A percentile compares a stretch with the other conserved stretches of the same genome.
These are phyloP conservation scores for Tieghemostelium lacteum DNA, from an alignment of 78 protist genomes.

Conservation along the genomic window DNA sequence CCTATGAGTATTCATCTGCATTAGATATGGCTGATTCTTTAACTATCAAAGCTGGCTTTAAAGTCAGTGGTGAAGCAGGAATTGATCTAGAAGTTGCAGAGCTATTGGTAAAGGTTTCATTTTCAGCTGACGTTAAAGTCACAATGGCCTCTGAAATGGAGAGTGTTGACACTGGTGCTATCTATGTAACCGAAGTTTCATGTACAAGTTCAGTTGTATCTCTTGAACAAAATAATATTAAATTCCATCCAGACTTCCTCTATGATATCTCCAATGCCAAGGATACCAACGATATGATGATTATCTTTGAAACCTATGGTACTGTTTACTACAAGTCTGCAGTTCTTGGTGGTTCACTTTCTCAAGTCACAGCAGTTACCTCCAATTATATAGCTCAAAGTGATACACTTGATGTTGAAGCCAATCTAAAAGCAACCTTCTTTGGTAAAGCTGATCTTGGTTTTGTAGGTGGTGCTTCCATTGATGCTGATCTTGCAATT, in stretches of 20 bases:
- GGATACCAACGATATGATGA: not conserved
- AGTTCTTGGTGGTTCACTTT: conserved; percentile 7
- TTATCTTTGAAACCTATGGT: conserved; percentile 3
- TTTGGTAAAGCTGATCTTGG: no score
- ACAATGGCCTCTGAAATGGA: not conserved
- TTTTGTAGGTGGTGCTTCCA: no score
- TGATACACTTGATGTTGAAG: no score
- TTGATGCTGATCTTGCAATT: no score
- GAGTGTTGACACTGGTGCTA: not conserved
- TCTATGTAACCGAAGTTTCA: not conserved
- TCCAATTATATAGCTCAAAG: no score
- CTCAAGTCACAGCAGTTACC: not conserved
- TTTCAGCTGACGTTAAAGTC: not conserved
- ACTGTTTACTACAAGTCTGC: conserved; percentile 5
- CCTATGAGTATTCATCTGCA: no score
- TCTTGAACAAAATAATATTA: not conserved
- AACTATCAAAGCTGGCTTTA: no score
- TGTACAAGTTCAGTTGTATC: not conserved
- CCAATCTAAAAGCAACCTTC: no score
- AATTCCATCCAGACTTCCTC: conserved; percentile 26
- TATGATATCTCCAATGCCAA: conserved; percentile 13
- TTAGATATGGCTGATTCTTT: no score
- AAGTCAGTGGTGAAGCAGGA: not conserved
- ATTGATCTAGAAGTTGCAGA: not conserved
- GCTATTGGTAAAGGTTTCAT: not conserved